phyloP scores from a whole-genome alignment of 2,329 filamentous ascomycete species.

The Bisporella sp. region DNA sequence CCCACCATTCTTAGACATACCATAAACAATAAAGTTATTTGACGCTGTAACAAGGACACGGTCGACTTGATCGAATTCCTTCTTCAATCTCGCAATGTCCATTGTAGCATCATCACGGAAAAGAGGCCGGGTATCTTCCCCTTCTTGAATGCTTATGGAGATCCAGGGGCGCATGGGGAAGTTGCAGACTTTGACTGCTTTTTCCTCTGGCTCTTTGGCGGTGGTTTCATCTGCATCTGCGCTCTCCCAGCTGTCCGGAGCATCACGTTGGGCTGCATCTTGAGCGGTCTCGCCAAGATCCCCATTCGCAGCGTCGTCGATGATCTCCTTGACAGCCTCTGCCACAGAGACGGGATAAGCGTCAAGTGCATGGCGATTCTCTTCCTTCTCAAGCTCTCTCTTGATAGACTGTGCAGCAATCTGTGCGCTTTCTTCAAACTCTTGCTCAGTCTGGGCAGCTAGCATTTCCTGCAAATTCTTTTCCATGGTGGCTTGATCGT shows the following conservation, averaged over 20 bases:
- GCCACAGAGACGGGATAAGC: conserved; percentile 45
- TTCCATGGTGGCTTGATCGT: conserved; percentile 40
- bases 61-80: conserved; percentile 96
- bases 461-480: conserved; percentile 43
- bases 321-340: conserved; percentile 49
- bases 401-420: conserved; percentile 42
- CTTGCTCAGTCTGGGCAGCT: conserved; percentile 44
- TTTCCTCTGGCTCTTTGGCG: conserved; percentile 58
- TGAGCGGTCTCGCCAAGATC: conserved; percentile 56
- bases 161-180: conserved; percentile 97
- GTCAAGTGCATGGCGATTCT: conserved; percentile 47
- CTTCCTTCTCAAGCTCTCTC: conserved; percentile 47
- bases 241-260: conserved; percentile 89
- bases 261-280: conserved; percentile 43
- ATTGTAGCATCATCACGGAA: conserved; percentile 78
- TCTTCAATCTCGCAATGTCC: conserved; percentile 91
- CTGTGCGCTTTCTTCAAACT: conserved; percentile 45
- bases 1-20: conserved; percentile 86
- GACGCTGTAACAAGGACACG: conserved; percentile 87
- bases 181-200: conserved; percentile 76
- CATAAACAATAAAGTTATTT: conserved; percentile 87
- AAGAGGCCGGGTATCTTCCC: conserved; percentile 48
- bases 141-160: conserved; percentile 67
- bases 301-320: conserved; percentile 46
- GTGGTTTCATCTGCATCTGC: conserved; percentile 64